A percentile compares a stretch with the other conserved stretches of the same genome.
phyloP scores from a whole-genome alignment of 2,329 filamentous ascomycete species.

The Ophiosphaerella narmari region DNA sequence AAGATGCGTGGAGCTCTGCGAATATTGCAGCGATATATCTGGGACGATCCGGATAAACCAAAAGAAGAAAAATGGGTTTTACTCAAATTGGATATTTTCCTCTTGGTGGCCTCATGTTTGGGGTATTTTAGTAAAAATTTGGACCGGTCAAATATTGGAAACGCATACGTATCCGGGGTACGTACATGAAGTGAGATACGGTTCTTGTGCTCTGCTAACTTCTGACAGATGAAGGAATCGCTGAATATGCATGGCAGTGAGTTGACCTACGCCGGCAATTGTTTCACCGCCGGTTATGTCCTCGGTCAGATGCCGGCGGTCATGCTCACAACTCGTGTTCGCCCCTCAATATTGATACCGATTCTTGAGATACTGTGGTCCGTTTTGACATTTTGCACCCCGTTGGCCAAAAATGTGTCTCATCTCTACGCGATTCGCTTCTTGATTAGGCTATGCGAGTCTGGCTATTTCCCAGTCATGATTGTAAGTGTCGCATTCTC shows the following conservation, averaged over 20 bases:
- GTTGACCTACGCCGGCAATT: constrained; percentile 35
- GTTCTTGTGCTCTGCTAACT: background rate
- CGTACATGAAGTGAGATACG: constrained; percentile 1
- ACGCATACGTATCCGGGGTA: constrained; percentile 39
- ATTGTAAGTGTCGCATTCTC: constrained; percentile 14
- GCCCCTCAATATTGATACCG: constrained; percentile 36
- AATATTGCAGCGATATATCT: constrained; percentile 23
- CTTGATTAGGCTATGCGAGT: constrained; percentile 34
- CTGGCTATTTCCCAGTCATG: constrained; percentile 36
- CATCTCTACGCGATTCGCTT: constrained; percentile 45
- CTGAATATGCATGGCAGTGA: constrained; percentile 37
- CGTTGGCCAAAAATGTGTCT: constrained; percentile 23
- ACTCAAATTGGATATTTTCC: constrained; percentile 36
- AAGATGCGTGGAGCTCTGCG: constrained; percentile 15
- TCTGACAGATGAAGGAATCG: constrained; percentile 33
- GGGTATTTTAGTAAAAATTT: constrained; percentile 36
- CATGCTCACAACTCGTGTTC: constrained; percentile 28
- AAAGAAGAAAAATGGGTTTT: constrained; percentile 31
- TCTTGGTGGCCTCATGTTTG: constrained; percentile 28
- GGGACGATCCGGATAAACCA: constrained; percentile 24
- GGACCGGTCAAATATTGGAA: constrained; percentile 33
- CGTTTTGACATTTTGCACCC: constrained; percentile 24
- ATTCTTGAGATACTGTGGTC: constrained; percentile 39
- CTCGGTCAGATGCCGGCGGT: constrained; percentile 36
- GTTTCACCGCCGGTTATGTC: constrained; percentile 37